phyloP scores from a whole-genome alignment of 2,329 filamentous ascomycete species.

The Aspergillus sp. region DNA sequence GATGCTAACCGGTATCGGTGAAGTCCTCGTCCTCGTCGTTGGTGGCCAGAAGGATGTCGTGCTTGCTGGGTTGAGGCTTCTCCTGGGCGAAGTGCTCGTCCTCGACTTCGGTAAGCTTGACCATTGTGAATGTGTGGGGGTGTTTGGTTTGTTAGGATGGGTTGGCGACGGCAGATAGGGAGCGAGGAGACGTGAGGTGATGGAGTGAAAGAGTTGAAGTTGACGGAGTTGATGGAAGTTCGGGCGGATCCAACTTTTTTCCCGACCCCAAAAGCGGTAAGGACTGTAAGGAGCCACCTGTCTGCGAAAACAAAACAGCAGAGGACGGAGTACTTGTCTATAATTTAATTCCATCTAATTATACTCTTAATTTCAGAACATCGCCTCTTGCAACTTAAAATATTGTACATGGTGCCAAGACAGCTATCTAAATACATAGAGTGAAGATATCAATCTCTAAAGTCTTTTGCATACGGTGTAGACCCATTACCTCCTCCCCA shows the following conservation, averaged over 20 bases:
- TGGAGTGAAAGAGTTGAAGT: slow-evolving; percentile 10
- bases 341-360: too few species aligned
- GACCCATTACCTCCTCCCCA: slow-evolving; percentile 61
- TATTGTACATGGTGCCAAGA: slow-evolving; percentile 15
- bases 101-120: slow-evolving; percentile 93
- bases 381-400: background rate
- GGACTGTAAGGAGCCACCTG: background rate
- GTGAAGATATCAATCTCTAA: background rate
- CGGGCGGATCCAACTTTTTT: slow-evolving; percentile 38
- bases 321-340: too few species aligned
- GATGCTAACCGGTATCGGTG: slow-evolving; percentile 78
- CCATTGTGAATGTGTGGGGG: slow-evolving; percentile 60
- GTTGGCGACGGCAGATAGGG: slow-evolving; percentile 8
- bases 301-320: too few species aligned
- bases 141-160: slow-evolving; percentile 9
- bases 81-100: slow-evolving; percentile 87
- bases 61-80: slow-evolving; percentile 62
- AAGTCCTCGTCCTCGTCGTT: slow-evolving; percentile 80
- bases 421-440: slow-evolving; percentile 22
- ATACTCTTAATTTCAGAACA: too few species aligned
- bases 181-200: slow-evolving; percentile 1
- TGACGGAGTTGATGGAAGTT: slow-evolving; percentile 22
- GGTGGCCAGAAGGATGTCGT: slow-evolving; percentile 53
- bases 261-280: slow-evolving; percentile 24
- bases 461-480: background rate